These are phyloP conservation scores for Phytophthora pisi DNA, from an alignment of 352 stramenopile genomes.

Conservation along the genomic window DNA sequence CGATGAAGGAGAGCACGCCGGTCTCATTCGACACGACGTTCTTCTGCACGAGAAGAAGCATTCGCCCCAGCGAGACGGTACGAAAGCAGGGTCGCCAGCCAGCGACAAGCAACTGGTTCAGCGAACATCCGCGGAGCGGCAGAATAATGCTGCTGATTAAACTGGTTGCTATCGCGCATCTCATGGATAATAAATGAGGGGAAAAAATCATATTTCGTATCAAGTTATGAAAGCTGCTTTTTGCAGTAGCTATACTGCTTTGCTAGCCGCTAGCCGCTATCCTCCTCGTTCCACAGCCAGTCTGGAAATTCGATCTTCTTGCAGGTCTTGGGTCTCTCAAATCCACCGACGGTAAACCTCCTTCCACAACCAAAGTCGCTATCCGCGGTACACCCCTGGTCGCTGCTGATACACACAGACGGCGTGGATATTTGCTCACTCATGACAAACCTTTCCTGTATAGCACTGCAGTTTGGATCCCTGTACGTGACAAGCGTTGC, in stretches of 20 bases:
- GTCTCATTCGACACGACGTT: conserved; percentile 37
- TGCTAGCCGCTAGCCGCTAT: neutral
- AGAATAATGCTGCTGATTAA: conserved; percentile 12
- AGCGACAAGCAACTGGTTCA: conserved; percentile 28
- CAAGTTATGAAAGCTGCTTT: neutral
- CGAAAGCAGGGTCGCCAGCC: conserved; percentile 1
- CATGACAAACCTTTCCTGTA: no score
- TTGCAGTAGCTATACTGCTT: no score
- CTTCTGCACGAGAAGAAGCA: conserved; percentile 32
- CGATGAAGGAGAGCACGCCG: conserved; percentile 30
- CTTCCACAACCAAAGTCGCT: neutral
- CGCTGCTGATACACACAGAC: no score
- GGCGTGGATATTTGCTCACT: no score
- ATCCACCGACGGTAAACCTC: neutral
- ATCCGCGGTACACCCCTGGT: neutral
- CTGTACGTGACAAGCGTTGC: no score
- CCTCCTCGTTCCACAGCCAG: conserved; percentile 6
- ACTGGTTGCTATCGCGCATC: neutral
- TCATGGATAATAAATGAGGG: neutral
- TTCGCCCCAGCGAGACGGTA: conserved; percentile 15
- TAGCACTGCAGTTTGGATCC: no score
- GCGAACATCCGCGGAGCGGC: conserved; percentile 14
- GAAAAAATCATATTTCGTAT: neutral
- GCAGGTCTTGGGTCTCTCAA: neutral
- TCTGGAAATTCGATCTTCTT: conserved; percentile 9